These are phyloP conservation scores for Rhizopogon vinicolor DNA, from an alignment of 768 basidiomycete genomes.

Conservation along the genomic window DNA sequence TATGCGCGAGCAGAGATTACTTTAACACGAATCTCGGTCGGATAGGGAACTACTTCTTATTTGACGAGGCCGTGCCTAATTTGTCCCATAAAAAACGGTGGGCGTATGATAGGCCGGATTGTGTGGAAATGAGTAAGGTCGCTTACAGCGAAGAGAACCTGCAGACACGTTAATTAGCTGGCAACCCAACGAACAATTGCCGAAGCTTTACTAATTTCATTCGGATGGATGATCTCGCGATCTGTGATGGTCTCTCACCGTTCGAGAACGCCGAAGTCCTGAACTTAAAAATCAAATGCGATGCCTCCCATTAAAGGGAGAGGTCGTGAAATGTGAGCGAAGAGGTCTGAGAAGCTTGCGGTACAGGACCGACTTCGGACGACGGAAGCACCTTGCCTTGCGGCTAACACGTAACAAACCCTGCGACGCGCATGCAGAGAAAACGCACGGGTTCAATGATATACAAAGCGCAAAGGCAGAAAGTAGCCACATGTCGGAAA, in stretches of 20 bases:
- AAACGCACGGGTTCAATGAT: constrained; percentile 1
- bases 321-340: constrained; percentile 21
- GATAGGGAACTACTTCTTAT: constrained; percentile 21
- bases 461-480: not conserved
- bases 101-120: constrained; percentile 13
- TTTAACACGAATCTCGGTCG: constrained; percentile 14
- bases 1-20: constrained; percentile 9
- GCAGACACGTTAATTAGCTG: constrained; percentile 19
- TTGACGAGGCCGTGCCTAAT: constrained; percentile 25
- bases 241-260: constrained; percentile 7
- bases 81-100: constrained; percentile 15
- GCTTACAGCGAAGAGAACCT: constrained; percentile 23
- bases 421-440: not conserved
- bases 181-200: constrained; percentile 24
- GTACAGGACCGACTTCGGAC: constrained; percentile 1
- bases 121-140: constrained; percentile 24
- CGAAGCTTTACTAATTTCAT: constrained; percentile 30
- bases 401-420: constrained; percentile 3
- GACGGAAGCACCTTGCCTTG: not conserved
- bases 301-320: constrained; percentile 17
- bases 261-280: constrained; percentile 19
- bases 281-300: constrained; percentile 25
- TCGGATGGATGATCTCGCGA: constrained; percentile 10
- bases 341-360: constrained; percentile 1
- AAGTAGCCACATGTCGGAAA: not conserved